These are phyloP conservation scores for Poronia punctata DNA, from an alignment of 495 filamentous ascomycete species.

Conservation along the genomic window DNA sequence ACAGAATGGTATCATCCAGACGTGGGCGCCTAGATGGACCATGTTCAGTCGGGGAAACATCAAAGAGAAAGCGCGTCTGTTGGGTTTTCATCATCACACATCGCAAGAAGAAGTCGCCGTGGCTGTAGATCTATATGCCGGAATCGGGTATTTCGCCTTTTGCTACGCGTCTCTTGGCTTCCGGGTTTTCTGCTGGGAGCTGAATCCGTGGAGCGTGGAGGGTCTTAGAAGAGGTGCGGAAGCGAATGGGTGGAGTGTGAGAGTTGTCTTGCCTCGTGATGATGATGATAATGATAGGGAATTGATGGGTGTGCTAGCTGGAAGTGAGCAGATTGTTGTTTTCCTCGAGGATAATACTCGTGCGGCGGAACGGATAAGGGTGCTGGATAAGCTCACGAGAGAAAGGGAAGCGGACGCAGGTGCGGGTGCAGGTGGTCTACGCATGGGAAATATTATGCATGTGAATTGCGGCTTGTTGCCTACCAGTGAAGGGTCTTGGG, in stretches of 20 bases:
- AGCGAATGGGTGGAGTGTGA: slow-evolving; percentile 58
- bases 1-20: slow-evolving; percentile 77
- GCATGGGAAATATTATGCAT: slow-evolving; percentile 40
- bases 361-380: slow-evolving; percentile 43
- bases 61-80: slow-evolving; percentile 74
- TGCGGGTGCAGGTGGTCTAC: not conserved
- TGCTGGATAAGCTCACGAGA: slow-evolving; percentile 9
- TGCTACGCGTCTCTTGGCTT: slow-evolving; percentile 67
- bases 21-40: slow-evolving; percentile 78
- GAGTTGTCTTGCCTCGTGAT: slow-evolving; percentile 32
- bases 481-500: slow-evolving; percentile 58
- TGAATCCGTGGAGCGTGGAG: slow-evolving; percentile 85
- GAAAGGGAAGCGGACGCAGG: slow-evolving; percentile 18
- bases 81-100: slow-evolving; percentile 37
- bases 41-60: slow-evolving; percentile 91
- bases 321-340: slow-evolving; percentile 46
- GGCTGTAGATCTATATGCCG: slow-evolving; percentile 81
- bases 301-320: slow-evolving; percentile 18
- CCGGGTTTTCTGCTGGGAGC: slow-evolving; percentile 76
- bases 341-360: slow-evolving; percentile 64
- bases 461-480: slow-evolving; percentile 81
- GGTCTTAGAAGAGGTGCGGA: slow-evolving; percentile 63
- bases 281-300: slow-evolving; percentile 23
- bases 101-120: not conserved
- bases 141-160: slow-evolving; percentile 90